Evolutionary conservation across 768 basidiomycete species (phyloP), one percentile per base, ranked within the genome.

Genomic region (Coprinopsis sp.): DNA sequence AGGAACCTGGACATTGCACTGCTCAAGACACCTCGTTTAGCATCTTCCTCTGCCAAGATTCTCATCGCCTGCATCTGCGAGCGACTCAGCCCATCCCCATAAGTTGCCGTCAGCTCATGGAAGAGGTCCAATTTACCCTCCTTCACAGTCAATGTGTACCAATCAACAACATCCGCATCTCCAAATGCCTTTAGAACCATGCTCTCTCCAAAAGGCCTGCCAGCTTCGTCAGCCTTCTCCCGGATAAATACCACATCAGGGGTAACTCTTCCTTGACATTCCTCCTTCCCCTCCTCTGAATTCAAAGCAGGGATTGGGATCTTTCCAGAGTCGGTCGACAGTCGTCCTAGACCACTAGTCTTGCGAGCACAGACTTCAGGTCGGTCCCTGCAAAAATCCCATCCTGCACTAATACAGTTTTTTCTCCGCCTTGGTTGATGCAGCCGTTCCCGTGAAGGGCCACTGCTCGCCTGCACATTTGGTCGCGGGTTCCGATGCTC

Each of bases 21-120:
- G 18, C 36, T 37, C 8, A 37, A 18, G 7, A 7, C 10, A 6
- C 36, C 36, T 18, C 16, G 8, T 19, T 37, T 37, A 8, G 10
- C 18, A 18, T 37, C 36, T 19, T 37, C 36, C 36, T 37, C 36
- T 6, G 36, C 36, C 6, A 37, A 18, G 36, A 37, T 19, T 18
- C 18, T 37, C 36, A 37, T 37, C 36, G 36, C 36, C 16, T 37
- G 10, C 36, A 37, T 18, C 36, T 37, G 36, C 36, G 10, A 6
- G n/a, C 36, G n/a, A 37, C 36, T 37, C 36, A 37, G 18, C 6
- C 36, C 36, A 37, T 37, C 36, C 36, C 36, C 36, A 19, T 37
- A 18, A 8, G 21, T 7, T 37, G 8, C 36, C 14, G 21, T 18
- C 6, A 8, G 21, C 36, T 37, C 36, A 6, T 37, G 6, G 16